phyloP scores from a whole-genome alignment of 2,329 filamentous ascomycete genomes.

The Colletotrichum navitas region DNA sequence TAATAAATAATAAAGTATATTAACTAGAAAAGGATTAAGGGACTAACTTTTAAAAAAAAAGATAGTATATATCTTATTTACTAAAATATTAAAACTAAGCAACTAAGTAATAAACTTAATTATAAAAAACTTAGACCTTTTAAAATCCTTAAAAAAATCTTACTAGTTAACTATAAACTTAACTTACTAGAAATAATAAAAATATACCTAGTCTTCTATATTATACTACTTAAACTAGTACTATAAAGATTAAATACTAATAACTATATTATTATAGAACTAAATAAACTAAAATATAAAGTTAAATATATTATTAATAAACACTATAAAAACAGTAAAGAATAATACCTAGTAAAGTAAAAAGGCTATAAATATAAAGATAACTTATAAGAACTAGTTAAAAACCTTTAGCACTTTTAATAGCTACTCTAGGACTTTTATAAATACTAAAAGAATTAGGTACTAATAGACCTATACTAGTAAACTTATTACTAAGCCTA shows the following conservation, averaged over 20 bases:
- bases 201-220: too few species aligned
- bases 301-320: background rate
- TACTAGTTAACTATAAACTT: too few species aligned
- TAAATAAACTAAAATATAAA: background rate
- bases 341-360: background rate
- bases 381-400: background rate
- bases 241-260: background rate
- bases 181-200: too few species aligned
- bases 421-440: too few species aligned
- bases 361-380: background rate
- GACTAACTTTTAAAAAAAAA: background rate
- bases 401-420: too few species aligned
- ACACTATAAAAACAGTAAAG: background rate
- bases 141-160: too few species aligned
- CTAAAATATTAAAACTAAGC: background rate
- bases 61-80: background rate
- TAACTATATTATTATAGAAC: background rate
- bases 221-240: too few species aligned
- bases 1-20: too few species aligned
- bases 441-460: too few species aligned
- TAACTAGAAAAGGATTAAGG: background rate
- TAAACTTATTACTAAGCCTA: too few species aligned
- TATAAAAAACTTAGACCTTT: too few species aligned
- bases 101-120: background rate
- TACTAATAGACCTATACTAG: too few species aligned